These are phyloP conservation scores for Mimosa pudica DNA, from an alignment of 306 rosid species.

Conservation along the genomic window DNA sequence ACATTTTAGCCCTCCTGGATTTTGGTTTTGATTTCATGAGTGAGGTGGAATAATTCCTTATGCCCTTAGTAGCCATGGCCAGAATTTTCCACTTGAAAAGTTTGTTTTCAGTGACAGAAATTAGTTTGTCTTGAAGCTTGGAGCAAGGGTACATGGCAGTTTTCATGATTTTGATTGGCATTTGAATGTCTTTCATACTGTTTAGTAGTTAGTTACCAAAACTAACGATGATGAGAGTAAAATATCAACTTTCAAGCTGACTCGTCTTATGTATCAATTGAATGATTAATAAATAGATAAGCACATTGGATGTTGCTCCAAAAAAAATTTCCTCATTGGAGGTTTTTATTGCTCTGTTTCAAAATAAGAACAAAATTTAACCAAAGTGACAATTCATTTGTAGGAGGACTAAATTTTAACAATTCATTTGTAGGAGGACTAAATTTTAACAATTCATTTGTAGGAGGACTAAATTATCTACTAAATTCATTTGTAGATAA, in stretches of 20 bases:
- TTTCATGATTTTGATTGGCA: neutral
- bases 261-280: neutral
- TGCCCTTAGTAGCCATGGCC: neutral
- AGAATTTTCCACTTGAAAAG: neutral
- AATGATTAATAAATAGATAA: neutral
- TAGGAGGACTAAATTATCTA: no score
- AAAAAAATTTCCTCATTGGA: neutral
- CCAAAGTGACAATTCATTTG: neutral
- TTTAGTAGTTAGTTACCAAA: neutral
- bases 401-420: no score
- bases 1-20: slow-evolving; percentile 9
- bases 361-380: neutral
- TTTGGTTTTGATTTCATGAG: neutral
- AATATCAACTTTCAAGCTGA: neutral
- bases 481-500: no score
- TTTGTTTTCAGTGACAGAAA: slow-evolving; percentile 12
- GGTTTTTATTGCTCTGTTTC: neutral
- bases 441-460: no score
- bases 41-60: slow-evolving; percentile 25
- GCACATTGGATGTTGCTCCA: neutral
- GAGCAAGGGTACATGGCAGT: neutral
- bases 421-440: neutral
- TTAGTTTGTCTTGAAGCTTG: neutral
- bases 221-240: neutral
- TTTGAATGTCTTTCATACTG: neutral